Base-by-base conservation (phyloP, 1,284 basidiomycete genomes). In the Ustilago curta region DNA sequence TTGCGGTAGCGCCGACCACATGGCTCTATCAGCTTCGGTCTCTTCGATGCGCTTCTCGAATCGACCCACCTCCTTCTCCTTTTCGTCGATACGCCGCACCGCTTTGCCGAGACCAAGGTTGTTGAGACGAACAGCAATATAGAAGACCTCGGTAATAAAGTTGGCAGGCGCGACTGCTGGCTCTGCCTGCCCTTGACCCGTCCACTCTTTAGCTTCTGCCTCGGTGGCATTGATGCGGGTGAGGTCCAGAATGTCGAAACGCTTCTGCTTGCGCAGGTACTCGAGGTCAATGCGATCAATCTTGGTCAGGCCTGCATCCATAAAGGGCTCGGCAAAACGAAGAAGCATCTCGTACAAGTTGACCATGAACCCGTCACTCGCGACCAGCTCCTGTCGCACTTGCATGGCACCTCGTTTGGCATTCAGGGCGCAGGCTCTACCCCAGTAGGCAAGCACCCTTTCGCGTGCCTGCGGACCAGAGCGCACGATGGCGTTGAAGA, bases 91-190 rank as follows among this genome's bases (percentile, higher is more conserved):
- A 91, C 88, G 59, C 93, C 94, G 76, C 21, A 84, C 72, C 31
- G 78, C 83, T 49, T 83, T 84, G 37, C 76, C 39, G 91, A 88
- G 51, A 90, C 81, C 83, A 1, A 84, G 57, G 27, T 70, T 80
- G 53, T 70, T 68, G 31, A 84, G 69, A 11, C 82, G 70, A 32
- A 76, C 49, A 4, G 74, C 70, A 40, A 98, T 88, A 87, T 92
- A 98, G 87, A 97, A 99, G 12, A 97, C 90, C 59, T 98, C 92
- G 1, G 95, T 95, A 76, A 99, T 95, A 86, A 99, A 99, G 85
- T 97, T 97, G 35, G 77, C 56, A 12, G 75, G 54, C 18, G 70
- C 43, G 2, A 54, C 50, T 11, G 62, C 25, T 12, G 53, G 50
- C 23, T 48, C 58, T 2, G 55, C 42, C 12, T 43, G 56, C 4